These are phyloP conservation scores for Uncinocarpus reesii DNA, from an alignment of 2,329 filamentous ascomycete species.

Conservation along the genomic window DNA sequence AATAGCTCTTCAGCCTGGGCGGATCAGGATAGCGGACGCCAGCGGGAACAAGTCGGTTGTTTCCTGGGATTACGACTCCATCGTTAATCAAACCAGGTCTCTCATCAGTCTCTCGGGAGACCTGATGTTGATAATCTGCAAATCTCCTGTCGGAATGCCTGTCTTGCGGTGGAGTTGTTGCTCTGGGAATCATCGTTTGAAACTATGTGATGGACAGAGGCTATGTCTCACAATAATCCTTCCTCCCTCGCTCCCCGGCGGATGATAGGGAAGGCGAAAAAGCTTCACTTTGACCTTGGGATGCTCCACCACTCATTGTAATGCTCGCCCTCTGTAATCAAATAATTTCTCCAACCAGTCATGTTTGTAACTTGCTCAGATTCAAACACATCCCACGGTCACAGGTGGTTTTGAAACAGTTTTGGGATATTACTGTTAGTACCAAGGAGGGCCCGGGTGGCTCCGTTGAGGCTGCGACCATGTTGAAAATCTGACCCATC, in stretches of 20 bases:
- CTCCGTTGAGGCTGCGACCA: background rate
- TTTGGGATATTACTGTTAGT: no score
- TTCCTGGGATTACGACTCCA: no score
- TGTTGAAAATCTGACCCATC: constrained; percentile 12
- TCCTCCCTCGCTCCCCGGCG: background rate
- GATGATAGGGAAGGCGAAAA: background rate
- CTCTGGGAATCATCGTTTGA: constrained; percentile 1
- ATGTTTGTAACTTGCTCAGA: background rate
- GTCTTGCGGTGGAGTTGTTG: background rate
- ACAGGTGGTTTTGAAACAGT: background rate
- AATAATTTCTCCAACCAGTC: background rate
- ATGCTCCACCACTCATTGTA: background rate
- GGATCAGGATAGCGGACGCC: background rate
- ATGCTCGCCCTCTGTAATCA: background rate
- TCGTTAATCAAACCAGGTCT: no score
- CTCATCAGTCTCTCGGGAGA: no score
- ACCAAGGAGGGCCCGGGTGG: no score
- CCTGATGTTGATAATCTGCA: background rate
- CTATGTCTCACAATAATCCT: constrained; percentile 9
- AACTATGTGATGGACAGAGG: background rate
- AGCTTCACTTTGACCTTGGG: background rate
- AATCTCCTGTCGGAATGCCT: constrained; percentile 1
- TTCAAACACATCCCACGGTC: background rate
- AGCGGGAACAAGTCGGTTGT: background rate
- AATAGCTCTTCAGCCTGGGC: background rate